These are phyloP conservation scores for Hyphopichia khmerensis DNA, from an alignment of 1,139 yeast genomes.

Conservation along the genomic window DNA sequence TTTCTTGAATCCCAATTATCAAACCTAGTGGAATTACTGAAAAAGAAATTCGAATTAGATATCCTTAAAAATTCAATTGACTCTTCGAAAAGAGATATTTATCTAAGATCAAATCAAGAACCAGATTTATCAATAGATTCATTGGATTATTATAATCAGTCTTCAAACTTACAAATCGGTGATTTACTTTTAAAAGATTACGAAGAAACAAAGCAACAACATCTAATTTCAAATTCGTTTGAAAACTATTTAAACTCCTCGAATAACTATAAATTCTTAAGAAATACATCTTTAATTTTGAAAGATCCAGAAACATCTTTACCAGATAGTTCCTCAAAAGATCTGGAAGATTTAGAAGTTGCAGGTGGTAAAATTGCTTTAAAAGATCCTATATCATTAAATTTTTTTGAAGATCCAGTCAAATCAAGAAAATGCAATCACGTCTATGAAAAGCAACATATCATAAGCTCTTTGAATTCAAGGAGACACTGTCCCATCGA, in stretches of 20 bases:
- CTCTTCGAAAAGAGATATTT: slow-evolving; percentile 6
- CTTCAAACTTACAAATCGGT: slow-evolving; percentile 3
- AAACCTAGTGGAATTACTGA: slow-evolving; percentile 5
- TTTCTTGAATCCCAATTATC: slow-evolving; percentile 6
- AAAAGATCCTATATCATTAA: slow-evolving; percentile 62
- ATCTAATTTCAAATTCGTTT: slow-evolving; percentile 3
- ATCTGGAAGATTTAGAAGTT: slow-evolving; percentile 53
- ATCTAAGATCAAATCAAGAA: slow-evolving; percentile 5
- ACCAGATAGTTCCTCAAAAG: slow-evolving; percentile 50
- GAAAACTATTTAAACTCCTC: slow-evolving; percentile 2
- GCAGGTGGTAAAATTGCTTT: slow-evolving; percentile 68
- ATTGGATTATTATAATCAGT: slow-evolving; percentile 4
- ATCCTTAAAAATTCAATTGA: slow-evolving; percentile 7
- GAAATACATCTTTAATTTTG: slow-evolving; percentile 27
- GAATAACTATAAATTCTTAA: slow-evolving; percentile 20
- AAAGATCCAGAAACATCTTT: slow-evolving; percentile 42
- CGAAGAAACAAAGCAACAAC: slow-evolving; percentile 5
- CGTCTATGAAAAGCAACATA: slow-evolving; percentile 53
- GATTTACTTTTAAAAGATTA: slow-evolving; percentile 6
- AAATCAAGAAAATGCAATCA: slow-evolving; percentile 57
- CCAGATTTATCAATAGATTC: slow-evolving; percentile 7
- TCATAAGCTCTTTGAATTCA: slow-evolving; percentile 27
- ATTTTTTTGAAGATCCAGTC: slow-evolving; percentile 51
- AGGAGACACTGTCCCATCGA: slow-evolving; percentile 43
- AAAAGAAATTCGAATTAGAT: slow-evolving; percentile 5